phyloP scores from a whole-genome alignment of 345 rosid species.

The Acer yangbiense region DNA sequence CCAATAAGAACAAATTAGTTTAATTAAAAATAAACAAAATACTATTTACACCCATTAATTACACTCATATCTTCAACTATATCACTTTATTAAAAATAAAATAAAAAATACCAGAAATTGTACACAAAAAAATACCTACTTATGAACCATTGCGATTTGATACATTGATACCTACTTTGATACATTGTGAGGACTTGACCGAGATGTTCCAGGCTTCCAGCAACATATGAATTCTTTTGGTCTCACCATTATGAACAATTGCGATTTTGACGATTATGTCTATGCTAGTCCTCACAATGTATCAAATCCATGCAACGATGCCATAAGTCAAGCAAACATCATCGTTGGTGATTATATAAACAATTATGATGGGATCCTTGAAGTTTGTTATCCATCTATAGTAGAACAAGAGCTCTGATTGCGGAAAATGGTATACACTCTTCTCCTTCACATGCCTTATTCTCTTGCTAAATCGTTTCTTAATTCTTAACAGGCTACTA shows the following conservation, averaged over 20 bases:
- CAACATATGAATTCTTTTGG: slow-evolving; percentile 84
- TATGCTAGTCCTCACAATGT: slow-evolving; percentile 59
- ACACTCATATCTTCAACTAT: too few species aligned
- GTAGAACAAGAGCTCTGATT: slow-evolving; percentile 85
- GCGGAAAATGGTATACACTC: slow-evolving; percentile 55
- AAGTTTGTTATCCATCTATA: slow-evolving; percentile 76
- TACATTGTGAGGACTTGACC: slow-evolving; percentile 41
- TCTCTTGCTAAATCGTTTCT: not conserved
- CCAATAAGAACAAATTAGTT: too few species aligned
- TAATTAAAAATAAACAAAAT: too few species aligned
- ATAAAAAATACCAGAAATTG: too few species aligned
- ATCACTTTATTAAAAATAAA: too few species aligned
- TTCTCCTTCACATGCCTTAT: not conserved
- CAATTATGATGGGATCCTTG: slow-evolving; percentile 78
- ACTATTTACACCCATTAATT: too few species aligned
- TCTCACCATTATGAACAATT: slow-evolving; percentile 71
- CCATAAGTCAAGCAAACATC: slow-evolving; percentile 49
- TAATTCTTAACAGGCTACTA: slow-evolving; percentile 54
- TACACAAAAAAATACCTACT: too few species aligned
- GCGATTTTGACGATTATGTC: slow-evolving; percentile 76
- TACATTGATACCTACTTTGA: too few species aligned
- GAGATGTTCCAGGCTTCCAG: slow-evolving; percentile 47
- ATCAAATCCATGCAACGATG: slow-evolving; percentile 49
- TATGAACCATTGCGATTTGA: too few species aligned
- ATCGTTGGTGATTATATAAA: slow-evolving; percentile 68